Evolutionary conservation across 2,329 filamentous ascomycete species (phyloP).

Genomic region (Aspergillus sp.): DNA sequence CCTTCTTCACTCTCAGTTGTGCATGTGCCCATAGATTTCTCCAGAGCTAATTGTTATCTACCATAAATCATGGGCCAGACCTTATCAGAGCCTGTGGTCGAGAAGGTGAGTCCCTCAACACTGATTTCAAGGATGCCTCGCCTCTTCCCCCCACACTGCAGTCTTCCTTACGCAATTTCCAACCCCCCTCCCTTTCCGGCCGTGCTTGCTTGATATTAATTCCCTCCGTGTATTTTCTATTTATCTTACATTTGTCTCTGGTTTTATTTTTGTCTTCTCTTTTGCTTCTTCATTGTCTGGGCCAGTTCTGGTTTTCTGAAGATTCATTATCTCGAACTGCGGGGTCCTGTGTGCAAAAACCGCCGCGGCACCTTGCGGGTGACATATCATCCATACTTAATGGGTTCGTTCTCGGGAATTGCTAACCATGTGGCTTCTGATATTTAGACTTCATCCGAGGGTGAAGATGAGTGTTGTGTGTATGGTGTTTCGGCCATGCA

Average conservation of each 20-base stretch:
- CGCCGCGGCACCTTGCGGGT: not conserved
- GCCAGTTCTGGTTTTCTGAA: no score
- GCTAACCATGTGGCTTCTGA: constrained; percentile 6
- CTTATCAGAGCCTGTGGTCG: constrained; percentile 95
- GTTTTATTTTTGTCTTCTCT: not conserved
- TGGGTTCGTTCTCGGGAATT: not conserved
- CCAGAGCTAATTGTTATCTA: constrained; percentile 16
- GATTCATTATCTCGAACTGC: not conserved
- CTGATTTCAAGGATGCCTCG: constrained; percentile 8
- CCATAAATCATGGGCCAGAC: constrained; percentile 85
- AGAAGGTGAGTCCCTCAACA: constrained; percentile 69
- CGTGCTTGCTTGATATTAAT: not conserved
- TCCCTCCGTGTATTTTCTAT: not conserved
- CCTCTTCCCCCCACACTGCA: constrained; percentile 25
- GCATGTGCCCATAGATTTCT: not conserved
- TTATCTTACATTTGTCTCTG: not conserved
- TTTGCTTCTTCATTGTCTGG: not conserved
- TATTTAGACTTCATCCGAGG: constrained; percentile 73
- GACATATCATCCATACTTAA: constrained; percentile 3
- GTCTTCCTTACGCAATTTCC: constrained; percentile 15
- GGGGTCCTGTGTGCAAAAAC: not conserved
- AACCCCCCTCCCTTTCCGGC: constrained; percentile 7
- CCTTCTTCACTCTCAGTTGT: constrained; percentile 7
- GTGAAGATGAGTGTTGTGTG: constrained; percentile 86
- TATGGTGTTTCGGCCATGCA: constrained; percentile 99